These are phyloP conservation scores for Diaporthe helianthi DNA, from an alignment of 2,329 filamentous ascomycete species.

Conservation along the genomic window DNA sequence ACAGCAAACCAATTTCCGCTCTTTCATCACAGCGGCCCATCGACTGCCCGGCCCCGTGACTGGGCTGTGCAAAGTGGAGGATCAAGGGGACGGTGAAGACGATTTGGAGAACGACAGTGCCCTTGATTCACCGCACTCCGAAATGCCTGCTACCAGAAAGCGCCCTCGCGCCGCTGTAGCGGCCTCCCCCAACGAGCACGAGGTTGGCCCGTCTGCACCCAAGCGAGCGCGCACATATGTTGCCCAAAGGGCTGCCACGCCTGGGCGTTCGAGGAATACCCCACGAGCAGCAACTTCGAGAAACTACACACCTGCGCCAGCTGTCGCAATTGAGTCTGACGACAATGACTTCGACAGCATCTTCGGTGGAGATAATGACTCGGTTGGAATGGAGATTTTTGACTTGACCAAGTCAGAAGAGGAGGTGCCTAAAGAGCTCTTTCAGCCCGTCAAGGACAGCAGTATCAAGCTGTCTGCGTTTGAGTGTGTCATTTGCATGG, in stretches of 20 bases:
- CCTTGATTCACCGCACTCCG: not conserved
- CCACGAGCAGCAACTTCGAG: not conserved
- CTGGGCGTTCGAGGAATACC: constrained; percentile 8
- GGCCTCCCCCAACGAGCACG: constrained; percentile 6
- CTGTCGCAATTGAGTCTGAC: constrained; percentile 22
- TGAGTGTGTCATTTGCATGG: constrained; percentile 74
- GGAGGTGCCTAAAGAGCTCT: constrained; percentile 52
- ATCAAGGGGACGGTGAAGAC: not conserved
- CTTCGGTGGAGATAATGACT: constrained; percentile 40
- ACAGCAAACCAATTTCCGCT: not conserved
- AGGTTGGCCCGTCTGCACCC: constrained; percentile 26
- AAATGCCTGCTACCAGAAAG: constrained; percentile 35
- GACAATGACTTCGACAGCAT: constrained; percentile 33
- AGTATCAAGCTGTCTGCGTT: constrained; percentile 61
- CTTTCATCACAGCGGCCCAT: not conserved
- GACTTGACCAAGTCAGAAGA: constrained; percentile 52
- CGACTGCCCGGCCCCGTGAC: not conserved
- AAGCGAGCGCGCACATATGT: constrained; percentile 25
- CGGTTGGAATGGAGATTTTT: constrained; percentile 42
- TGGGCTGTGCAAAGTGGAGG: not conserved
- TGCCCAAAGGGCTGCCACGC: constrained; percentile 1
- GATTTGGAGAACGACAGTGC: constrained; percentile 13
- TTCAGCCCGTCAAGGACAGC: constrained; percentile 54
- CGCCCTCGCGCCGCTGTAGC: constrained; percentile 29
- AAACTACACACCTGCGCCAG: not conserved